Evolutionary conservation across 1,284 basidiomycete genomes (phyloP), one percentile per base, ranked within the genome.

Genomic region (Phlebopus sp.): DNA sequence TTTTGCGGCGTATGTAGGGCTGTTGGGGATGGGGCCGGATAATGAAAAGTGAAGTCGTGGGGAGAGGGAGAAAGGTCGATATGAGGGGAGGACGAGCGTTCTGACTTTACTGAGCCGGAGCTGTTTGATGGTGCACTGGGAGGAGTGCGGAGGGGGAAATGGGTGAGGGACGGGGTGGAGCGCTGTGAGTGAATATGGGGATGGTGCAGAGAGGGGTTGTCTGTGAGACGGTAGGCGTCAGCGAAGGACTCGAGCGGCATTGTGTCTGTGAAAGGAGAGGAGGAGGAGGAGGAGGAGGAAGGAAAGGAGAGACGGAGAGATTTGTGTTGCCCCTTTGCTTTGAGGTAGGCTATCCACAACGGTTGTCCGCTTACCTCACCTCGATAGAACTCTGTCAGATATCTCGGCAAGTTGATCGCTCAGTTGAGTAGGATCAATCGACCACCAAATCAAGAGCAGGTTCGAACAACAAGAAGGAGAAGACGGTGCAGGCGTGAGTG

Each of bases 61-160:
- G 60, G 57, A 0, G 62, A 50, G 1, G 55, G 59, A 0, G 55
- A 53, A n/a, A 49, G 48, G 46, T 59, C 58, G 21, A 47, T 46
- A 38, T 54, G 50, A 2, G 60, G 59, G 0, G 64, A 50, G 1
- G 63, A 52, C 21, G 63, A 59, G 2, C 52, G 49, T 45, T 64
- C 62, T 8, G 64, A 67, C 51, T 64, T 68, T 36, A 64, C 59
- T 8, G 62, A 60, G 17, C 56, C 46, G 43, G 42, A 50, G 19
- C 50, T 37, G 45, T 53, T 48, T 41, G 57, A 63, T 37, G 47
- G 45, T 50, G 32, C 2, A 21, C 43, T 42, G 32, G 27, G 15
- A n/a, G 49, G 40, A 15, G 39, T 17, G 31, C 34, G 25, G 30
- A 49, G 38, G 25, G 18, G 10, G 36, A 50, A 50, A 17, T 23